Conservation (phyloP, 139 green algal genomes). For the Tetradesmus lagerheimii region DNA sequence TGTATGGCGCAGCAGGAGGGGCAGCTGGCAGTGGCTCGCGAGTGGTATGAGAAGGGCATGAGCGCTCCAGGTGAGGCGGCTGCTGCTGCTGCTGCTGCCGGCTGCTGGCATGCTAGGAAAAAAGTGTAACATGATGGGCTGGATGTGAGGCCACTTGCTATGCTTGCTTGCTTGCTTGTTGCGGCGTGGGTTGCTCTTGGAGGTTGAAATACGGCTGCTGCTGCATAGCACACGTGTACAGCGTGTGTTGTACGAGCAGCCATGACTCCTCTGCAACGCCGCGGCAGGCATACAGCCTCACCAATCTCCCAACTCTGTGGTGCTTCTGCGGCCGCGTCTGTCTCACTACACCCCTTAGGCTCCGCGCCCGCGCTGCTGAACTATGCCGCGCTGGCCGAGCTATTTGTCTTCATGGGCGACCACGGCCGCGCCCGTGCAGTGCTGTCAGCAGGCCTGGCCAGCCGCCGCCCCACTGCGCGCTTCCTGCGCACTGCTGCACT, state of each 20-base stretch:
- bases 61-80: neutral
- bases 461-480: slow-evolving; percentile 43
- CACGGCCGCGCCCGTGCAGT: neutral
- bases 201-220: neutral
- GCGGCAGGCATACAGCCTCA: too few relatives aligned
- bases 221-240: too few relatives aligned
- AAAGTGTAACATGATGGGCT: neutral
- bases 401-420: slow-evolving; percentile 63
- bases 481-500: slow-evolving; percentile 73
- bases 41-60: slow-evolving; percentile 30
- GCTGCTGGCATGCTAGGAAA: neutral
- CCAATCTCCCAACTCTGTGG: too few relatives aligned
- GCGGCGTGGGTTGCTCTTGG: neutral
- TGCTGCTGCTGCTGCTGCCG: neutral
- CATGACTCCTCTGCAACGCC: too few relatives aligned
- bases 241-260: too few relatives aligned
- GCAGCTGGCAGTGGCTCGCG: slow-evolving; percentile 41
- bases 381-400: slow-evolving; percentile 70
- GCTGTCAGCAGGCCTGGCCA: neutral
- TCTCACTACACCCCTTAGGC: slow-evolving; percentile 19
- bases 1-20: slow-evolving; percentile 67
- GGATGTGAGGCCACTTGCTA: neutral
- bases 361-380: slow-evolving; percentile 63
- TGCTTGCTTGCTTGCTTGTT: neutral
- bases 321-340: neutral